Evolutionary conservation across 1,139 yeast species (phyloP).

Genomic region (Candida sp.): DNA sequence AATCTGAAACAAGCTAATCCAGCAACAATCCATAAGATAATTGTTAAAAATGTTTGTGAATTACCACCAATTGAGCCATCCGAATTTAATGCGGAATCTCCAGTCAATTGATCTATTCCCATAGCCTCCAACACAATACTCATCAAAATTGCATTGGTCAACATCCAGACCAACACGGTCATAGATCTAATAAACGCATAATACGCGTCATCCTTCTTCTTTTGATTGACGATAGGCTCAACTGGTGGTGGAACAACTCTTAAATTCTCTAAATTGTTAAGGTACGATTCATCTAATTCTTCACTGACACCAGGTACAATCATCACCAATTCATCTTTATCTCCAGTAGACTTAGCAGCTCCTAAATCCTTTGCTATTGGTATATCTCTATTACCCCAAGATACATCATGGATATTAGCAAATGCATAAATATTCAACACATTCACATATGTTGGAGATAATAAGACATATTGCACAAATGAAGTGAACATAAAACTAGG

Average conservation of each 20-base stretch:
- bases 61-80: conserved; percentile 34
- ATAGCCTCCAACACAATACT: conserved; percentile 42
- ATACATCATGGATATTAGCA: conserved; percentile 81
- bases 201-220: conserved; percentile 35
- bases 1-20: conserved; percentile 44
- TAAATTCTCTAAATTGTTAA: conserved; percentile 46
- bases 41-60: conserved; percentile 39
- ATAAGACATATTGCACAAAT: conserved; percentile 63
- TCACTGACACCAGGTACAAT: conserved; percentile 61
- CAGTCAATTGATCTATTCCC: conserved; percentile 31
- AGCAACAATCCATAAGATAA: conserved; percentile 49
- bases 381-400: conserved; percentile 87
- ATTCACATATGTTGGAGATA: conserved; percentile 76
- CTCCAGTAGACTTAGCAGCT: conserved; percentile 53
- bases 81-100: conserved; percentile 12
- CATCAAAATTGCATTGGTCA: conserved; percentile 40
- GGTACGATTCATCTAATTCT: conserved; percentile 63
- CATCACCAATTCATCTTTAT: conserved; percentile 64
- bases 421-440: conserved; percentile 80
- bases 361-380: conserved; percentile 66
- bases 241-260: conserved; percentile 24
- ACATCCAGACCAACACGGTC: conserved; percentile 46
- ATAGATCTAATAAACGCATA: conserved; percentile 45
- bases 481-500: conserved; percentile 80
- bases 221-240: conserved; percentile 18